phyloP scores from a whole-genome alignment of 495 filamentous ascomycete genomes.

The Choiromyces venosus region DNA sequence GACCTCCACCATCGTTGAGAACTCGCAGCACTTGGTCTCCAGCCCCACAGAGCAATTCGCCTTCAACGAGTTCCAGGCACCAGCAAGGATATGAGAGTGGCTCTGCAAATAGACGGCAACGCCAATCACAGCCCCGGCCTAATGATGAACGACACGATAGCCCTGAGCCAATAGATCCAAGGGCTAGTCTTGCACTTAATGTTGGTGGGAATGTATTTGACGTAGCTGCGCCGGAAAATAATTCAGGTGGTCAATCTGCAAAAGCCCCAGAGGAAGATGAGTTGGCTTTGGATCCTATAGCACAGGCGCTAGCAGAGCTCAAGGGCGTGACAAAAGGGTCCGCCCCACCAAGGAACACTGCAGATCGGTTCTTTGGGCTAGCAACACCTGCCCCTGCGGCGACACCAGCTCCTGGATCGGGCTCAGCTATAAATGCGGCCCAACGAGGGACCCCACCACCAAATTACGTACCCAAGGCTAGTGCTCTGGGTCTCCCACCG shows the following conservation, averaged over 20 bases:
- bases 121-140: conserved; percentile 44
- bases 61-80: not conserved
- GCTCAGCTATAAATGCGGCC: conserved; percentile 47
- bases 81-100: conserved; percentile 26
- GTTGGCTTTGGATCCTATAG: conserved; percentile 76
- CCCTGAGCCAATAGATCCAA: conserved; percentile 87
- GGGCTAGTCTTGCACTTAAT: conserved; percentile 91
- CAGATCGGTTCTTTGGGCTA: conserved; percentile 88
- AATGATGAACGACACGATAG: conserved; percentile 49
- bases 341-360: conserved; percentile 78
- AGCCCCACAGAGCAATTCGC: conserved; percentile 33
- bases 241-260: conserved; percentile 15
- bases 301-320: conserved; percentile 82
- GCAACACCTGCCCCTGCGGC: conserved; percentile 66
- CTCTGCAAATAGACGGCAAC: conserved; percentile 31
- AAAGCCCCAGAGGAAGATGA: conserved; percentile 45
- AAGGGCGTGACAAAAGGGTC: conserved; percentile 62
- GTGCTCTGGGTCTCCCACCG: conserved; percentile 77
- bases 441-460: conserved; percentile 73
- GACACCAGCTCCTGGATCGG: conserved; percentile 45
- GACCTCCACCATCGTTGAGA: conserved; percentile 34
- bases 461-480: conserved; percentile 66
- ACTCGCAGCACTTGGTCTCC: conserved; percentile 62
- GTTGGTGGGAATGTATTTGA: conserved; percentile 95
- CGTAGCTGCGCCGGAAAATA: conserved; percentile 73